Base-by-base conservation (phyloP, 805 yeast genomes). In the Wickerhamiella galacta region DNA sequence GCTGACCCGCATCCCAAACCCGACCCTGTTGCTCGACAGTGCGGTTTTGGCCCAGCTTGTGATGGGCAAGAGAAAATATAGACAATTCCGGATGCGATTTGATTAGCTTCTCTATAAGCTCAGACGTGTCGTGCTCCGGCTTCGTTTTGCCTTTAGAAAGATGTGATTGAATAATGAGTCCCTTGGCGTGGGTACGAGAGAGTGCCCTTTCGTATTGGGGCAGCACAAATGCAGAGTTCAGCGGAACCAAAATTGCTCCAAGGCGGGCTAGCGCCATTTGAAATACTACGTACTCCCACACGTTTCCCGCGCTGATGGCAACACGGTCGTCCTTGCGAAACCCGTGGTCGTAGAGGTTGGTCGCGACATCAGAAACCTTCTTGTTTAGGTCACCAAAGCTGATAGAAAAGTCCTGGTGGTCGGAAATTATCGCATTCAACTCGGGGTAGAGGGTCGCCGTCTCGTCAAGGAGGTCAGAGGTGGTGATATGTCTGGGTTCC, bases 51-150 rank as follows among this genome's bases (percentile, higher is more conserved):
- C 30, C 30, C 6, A 6, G 21, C 22, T 7, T n/a, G 6, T 11
- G 14, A 17, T 16, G 21, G 70, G 3, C 76, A 75, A 39, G 62
- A 70, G 4, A 78, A 12, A 27, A 27, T 4, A 27, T n/a, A 14
- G 20, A 16, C 30, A 27, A 11, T 5, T 8, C 20, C 5, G 30
- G 21, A 4, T 17, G 10, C 11, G 8, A 11, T 7, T 15, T n/a
- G 5, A 8, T 6, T 7, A 27, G 21, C 5, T 16, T 9, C 20
- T 16, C 5, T 5, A 27, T n/a, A 7, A 27, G n/a, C 6, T 9
- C 17, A 5, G 12, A 20, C 29, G 38, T 36, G 21, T 43, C 43
- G 11, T 37, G 18, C 10, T 42, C 34, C 19, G 45, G 39, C 16
- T 36, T 35, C 10, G 33, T 19, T 4, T n/a, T 27, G 6, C 21